phyloP scores from a whole-genome alignment of 495 filamentous ascomycete species.

The Bacidia gigantensis region DNA sequence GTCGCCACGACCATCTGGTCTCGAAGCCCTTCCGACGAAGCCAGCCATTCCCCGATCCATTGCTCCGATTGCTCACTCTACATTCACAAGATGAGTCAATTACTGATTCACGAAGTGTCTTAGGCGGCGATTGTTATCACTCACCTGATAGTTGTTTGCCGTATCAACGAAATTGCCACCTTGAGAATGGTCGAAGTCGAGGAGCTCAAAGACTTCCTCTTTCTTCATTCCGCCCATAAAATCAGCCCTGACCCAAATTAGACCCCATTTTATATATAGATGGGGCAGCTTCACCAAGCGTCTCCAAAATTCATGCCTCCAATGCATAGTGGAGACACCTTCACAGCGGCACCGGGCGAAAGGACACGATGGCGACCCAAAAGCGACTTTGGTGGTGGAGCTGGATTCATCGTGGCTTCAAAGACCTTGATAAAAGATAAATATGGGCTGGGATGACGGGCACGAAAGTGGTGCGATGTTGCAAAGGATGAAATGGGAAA shows the following conservation, averaged over 20 bases:
- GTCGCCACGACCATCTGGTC: slow-evolving; percentile 59
- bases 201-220: slow-evolving; percentile 45
- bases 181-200: slow-evolving; percentile 51
- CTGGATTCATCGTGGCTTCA: slow-evolving; percentile 14
- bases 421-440: too few relatives aligned
- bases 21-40: slow-evolving; percentile 28
- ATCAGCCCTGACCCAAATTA: slow-evolving; percentile 19
- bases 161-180: slow-evolving; percentile 77
- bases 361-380: slow-evolving; percentile 46
- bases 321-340: slow-evolving; percentile 47
- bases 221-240: slow-evolving; percentile 47
- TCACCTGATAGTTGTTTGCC: slow-evolving; percentile 50
- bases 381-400: slow-evolving; percentile 29
- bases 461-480: too few relatives aligned
- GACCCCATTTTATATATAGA: background rate
- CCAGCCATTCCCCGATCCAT: slow-evolving; percentile 72
- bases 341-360: slow-evolving; percentile 41
- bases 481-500: too few relatives aligned
- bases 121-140: background rate
- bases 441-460: too few relatives aligned
- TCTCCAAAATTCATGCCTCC: slow-evolving; percentile 51
- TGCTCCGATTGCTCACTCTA: slow-evolving; percentile 46
- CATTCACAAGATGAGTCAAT: background rate
- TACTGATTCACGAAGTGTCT: background rate
- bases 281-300: slow-evolving; percentile 28